These are phyloP conservation scores for Phytopythium delawarense DNA, from an alignment of 352 stramenopile genomes.

Conservation along the genomic window DNA sequence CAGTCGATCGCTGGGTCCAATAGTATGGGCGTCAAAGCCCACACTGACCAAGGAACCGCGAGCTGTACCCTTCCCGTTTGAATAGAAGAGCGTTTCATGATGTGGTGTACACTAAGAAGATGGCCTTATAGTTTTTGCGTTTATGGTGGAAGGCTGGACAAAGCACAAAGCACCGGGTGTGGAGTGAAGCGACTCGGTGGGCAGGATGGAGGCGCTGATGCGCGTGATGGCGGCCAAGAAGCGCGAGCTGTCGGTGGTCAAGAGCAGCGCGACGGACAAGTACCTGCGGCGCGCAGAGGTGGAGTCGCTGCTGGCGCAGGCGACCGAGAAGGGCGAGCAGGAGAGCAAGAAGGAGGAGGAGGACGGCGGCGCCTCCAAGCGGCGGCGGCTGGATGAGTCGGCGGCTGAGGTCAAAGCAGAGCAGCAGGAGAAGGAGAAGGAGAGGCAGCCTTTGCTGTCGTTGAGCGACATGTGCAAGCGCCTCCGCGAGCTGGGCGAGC, in stretches of 20 bases:
- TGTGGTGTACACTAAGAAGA: not conserved
- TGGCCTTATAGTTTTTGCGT: conserved; percentile 3
- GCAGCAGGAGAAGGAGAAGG: conserved; percentile 14
- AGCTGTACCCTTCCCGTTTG: not conserved
- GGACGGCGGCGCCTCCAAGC: conserved; percentile 1
- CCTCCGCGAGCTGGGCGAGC: conserved; percentile 75
- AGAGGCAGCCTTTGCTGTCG: conserved; percentile 34
- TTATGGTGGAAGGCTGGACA: not conserved
- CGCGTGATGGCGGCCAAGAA: conserved; percentile 81
- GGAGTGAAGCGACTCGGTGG: not conserved
- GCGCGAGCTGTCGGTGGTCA: conserved; percentile 55
- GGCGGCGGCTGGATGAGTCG: conserved; percentile 5
- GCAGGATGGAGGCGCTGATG: conserved; percentile 68
- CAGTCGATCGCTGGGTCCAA: not conserved
- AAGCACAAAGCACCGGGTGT: not conserved
- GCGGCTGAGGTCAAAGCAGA: not conserved
- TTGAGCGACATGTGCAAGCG: conserved; percentile 76
- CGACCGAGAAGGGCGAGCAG: conserved; percentile 44
- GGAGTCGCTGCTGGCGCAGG: conserved; percentile 48
- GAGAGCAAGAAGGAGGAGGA: conserved; percentile 11
- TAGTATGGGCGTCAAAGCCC: not conserved
- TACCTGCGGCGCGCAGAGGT: conserved; percentile 76
- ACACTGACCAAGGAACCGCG: not conserved
- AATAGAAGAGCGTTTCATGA: not conserved
- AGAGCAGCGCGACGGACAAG: conserved; percentile 51